A percentile compares a stretch with the other conserved stretches of the same genome.
Evolutionary conservation across 2,329 filamentous ascomycete species (phyloP).

Genomic region (Colletotrichum lini): DNA sequence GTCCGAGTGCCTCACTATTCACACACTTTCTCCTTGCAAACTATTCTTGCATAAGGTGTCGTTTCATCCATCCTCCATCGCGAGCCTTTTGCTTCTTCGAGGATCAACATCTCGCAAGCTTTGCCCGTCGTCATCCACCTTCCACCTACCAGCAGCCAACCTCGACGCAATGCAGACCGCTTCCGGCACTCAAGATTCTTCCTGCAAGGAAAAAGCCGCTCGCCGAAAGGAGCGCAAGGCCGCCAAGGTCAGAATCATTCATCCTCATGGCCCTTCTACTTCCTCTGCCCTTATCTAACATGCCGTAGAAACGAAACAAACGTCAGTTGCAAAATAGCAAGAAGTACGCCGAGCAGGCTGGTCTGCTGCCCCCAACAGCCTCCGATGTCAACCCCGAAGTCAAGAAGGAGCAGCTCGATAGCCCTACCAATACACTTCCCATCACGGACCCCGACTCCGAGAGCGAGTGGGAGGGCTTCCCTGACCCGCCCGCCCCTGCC

Average conservation of each 20-base stretch:
- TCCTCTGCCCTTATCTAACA: background rate
- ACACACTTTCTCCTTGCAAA: too few relatives aligned
- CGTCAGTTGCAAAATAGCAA: background rate
- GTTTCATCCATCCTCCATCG: too few relatives aligned
- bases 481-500: background rate
- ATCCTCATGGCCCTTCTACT: background rate
- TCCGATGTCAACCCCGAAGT: background rate
- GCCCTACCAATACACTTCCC: too few relatives aligned
- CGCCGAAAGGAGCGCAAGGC: background rate
- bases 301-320: background rate
- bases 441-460: background rate
- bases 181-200: background rate
- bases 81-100: background rate
- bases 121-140: background rate
- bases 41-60: too few relatives aligned
- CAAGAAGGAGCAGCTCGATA: background rate
- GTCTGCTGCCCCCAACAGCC: too few relatives aligned
- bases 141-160: background rate
- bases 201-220: background rate
- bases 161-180: background rate
- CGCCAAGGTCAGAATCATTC: background rate
- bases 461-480: conserved; percentile 9
- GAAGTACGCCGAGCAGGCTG: background rate
- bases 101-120: background rate
- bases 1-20: too few relatives aligned